These are phyloP conservation scores for Lactarius hengduanensis DNA, from an alignment of 768 basidiomycete species.

Conservation along the genomic window DNA sequence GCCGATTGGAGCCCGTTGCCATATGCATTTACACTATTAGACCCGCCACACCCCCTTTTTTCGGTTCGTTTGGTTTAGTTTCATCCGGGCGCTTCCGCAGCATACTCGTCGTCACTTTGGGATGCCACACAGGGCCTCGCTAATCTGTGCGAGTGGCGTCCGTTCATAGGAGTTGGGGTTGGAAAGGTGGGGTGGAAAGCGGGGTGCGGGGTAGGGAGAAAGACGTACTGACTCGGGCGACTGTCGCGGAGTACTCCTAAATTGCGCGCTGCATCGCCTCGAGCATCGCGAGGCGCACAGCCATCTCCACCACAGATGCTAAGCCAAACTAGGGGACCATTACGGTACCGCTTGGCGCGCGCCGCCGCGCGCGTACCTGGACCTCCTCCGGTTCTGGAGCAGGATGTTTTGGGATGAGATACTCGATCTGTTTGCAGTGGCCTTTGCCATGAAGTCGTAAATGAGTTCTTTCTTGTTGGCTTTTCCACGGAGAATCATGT, in stretches of 20 bases:
- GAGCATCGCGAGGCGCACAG: constrained; percentile 59
- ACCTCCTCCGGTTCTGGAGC: constrained; percentile 74
- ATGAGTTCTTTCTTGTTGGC: constrained; percentile 85
- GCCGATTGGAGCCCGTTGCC: not conserved
- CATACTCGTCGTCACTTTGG: constrained; percentile 51
- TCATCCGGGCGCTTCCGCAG: constrained; percentile 31
- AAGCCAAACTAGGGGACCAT: not conserved
- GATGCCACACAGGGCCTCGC: constrained; percentile 54
- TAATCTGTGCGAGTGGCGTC: constrained; percentile 59
- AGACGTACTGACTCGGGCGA: constrained; percentile 72
- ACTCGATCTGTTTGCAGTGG: constrained; percentile 75
- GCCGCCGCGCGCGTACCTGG: constrained; percentile 48
- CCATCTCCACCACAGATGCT: constrained; percentile 39
- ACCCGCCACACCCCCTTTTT: not conserved
- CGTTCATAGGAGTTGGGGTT: constrained; percentile 30
- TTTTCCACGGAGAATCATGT: constrained; percentile 33
- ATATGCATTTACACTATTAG: not conserved
- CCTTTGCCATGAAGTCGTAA: constrained; percentile 76
- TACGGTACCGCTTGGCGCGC: not conserved
- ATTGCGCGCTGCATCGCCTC: constrained; percentile 70
- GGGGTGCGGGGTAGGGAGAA: not conserved
- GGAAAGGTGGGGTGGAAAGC: not conserved
- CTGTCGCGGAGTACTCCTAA: constrained; percentile 68
- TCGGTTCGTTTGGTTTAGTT: not conserved
- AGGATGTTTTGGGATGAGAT: constrained; percentile 75